Evolutionary conservation across 1,284 basidiomycete genomes (phyloP).

Genomic region (Ustilago curta): DNA sequence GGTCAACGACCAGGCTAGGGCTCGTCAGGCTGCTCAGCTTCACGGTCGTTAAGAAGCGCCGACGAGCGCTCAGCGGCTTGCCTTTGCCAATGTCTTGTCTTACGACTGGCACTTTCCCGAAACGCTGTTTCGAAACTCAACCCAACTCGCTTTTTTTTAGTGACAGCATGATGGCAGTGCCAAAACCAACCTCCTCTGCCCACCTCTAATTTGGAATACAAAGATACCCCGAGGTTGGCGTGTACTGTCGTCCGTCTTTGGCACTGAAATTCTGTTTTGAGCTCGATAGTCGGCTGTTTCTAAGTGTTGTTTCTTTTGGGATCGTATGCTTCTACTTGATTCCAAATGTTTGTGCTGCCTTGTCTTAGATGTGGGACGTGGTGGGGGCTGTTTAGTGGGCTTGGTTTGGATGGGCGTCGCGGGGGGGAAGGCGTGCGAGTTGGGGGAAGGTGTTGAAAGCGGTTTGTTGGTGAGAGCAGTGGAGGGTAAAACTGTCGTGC

Average conservation of each 20-base stretch:
- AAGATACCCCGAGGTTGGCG: conserved; percentile 34
- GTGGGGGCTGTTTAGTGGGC: neutral
- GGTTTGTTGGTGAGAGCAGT: too few species aligned
- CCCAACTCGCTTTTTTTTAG: neutral
- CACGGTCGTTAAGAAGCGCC: conserved; percentile 31
- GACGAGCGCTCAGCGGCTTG: too few species aligned
- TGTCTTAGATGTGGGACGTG: neutral
- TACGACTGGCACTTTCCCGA: too few species aligned
- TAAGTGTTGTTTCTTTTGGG: neutral
- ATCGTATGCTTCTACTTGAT: conserved; percentile 3
- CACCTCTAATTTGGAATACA: conserved; percentile 1
- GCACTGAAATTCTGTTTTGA: too few species aligned
- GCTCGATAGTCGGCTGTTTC: too few species aligned
- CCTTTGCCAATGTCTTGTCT: too few species aligned
- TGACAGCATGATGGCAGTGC: neutral
- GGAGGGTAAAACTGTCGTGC: conserved; percentile 13
- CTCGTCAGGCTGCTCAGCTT: conserved; percentile 39
- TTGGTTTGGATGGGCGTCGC: neutral
- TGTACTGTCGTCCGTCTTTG: neutral
- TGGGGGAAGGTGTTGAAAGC: too few species aligned
- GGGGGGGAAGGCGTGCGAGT: neutral
- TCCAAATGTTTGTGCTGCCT: neutral
- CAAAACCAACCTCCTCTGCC: conserved; percentile 1
- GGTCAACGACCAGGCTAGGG: conserved; percentile 55
- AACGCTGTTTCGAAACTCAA: neutral